Conservation (phyloP, 257 asterid genomes). For the Salvia hispanica region DNA sequence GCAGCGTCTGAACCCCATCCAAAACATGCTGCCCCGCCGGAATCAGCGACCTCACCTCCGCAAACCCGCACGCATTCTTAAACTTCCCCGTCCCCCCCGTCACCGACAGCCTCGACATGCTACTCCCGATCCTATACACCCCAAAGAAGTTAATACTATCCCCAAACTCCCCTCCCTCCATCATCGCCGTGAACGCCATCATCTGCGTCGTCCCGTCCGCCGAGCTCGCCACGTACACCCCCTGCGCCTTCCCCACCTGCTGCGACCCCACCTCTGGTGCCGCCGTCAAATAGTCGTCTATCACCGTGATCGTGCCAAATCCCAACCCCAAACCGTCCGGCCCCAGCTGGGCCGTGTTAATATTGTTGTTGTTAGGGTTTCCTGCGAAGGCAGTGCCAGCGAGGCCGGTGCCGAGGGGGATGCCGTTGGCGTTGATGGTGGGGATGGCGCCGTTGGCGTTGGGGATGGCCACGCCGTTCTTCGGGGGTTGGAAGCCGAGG, state of each 20-base stretch:
- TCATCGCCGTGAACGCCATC: constrained; percentile 70
- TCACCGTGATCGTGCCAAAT: constrained; percentile 57
- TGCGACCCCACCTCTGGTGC: constrained; percentile 50
- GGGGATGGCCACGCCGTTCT: constrained; percentile 68
- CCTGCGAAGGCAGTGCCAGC: constrained; percentile 65
- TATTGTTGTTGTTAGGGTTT: constrained; percentile 33
- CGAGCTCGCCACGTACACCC: constrained; percentile 71
- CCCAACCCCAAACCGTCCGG: constrained; percentile 55
- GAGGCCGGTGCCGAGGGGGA: constrained; percentile 82
- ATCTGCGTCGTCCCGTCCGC: constrained; percentile 62
- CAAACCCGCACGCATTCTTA: constrained; percentile 69
- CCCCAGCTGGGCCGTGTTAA: constrained; percentile 36
- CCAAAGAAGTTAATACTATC: constrained; percentile 67
- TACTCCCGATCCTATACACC: constrained; percentile 50
- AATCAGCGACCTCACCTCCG: constrained; percentile 46
- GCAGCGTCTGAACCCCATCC: constrained; percentile 47
- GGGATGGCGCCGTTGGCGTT: constrained; percentile 84
- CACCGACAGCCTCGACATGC: constrained; percentile 63
- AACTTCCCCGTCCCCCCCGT: constrained; percentile 73
- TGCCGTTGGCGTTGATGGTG: constrained; percentile 58
- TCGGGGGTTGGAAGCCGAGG: constrained; percentile 69
- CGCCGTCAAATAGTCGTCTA: constrained; percentile 59
- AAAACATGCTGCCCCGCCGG: constrained; percentile 49
- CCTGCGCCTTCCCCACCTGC: constrained; percentile 70
- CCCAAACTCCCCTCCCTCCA: constrained; percentile 52